A percentile compares a stretch with the other conserved stretches of the same genome.
phyloP scores from a whole-genome alignment of 768 basidiomycete genomes.

The Amanita brunnescens region DNA sequence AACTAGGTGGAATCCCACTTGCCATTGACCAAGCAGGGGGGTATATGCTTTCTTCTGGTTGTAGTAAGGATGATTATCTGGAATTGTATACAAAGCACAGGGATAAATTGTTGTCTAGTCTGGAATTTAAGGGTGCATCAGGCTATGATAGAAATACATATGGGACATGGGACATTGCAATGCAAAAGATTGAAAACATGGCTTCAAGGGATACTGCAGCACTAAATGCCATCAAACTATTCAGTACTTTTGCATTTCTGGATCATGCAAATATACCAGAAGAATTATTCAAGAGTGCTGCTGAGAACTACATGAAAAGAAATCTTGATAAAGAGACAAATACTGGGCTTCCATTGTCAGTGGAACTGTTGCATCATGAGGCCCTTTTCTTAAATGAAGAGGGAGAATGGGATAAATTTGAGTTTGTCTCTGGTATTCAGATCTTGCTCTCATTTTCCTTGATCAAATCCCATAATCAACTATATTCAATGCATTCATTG shows the following conservation, averaged over 20 bases:
- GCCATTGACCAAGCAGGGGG: slow-evolving; percentile 14
- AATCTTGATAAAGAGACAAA: background rate
- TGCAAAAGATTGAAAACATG: slow-evolving; percentile 8
- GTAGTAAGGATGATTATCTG: slow-evolving; percentile 10
- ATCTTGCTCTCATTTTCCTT: no score
- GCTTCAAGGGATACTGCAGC: slow-evolving; percentile 4
- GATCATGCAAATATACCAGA: slow-evolving; percentile 12
- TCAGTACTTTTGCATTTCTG: slow-evolving; percentile 12
- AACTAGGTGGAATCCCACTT: slow-evolving; percentile 3
- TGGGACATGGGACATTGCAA: slow-evolving; percentile 15
- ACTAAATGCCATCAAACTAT: slow-evolving; percentile 12
- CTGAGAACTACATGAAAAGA: background rate
- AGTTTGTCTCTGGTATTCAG: no score
- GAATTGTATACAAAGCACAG: slow-evolving; percentile 4
- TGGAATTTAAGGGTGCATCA: slow-evolving; percentile 9
- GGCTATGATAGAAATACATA: slow-evolving; percentile 12
- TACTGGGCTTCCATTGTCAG: background rate
- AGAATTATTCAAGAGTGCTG: slow-evolving; percentile 10
- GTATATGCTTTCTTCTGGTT: slow-evolving; percentile 8
- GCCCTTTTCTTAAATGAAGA: no score
- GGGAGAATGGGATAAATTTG: no score
- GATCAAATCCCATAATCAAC: background rate
- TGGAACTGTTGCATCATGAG: no score
- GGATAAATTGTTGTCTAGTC: slow-evolving; percentile 7
- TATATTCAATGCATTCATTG: slow-evolving; percentile 9